Conservation (phyloP, 2,329 filamentous ascomycete genomes). For the Alternaria infectoria region DNA sequence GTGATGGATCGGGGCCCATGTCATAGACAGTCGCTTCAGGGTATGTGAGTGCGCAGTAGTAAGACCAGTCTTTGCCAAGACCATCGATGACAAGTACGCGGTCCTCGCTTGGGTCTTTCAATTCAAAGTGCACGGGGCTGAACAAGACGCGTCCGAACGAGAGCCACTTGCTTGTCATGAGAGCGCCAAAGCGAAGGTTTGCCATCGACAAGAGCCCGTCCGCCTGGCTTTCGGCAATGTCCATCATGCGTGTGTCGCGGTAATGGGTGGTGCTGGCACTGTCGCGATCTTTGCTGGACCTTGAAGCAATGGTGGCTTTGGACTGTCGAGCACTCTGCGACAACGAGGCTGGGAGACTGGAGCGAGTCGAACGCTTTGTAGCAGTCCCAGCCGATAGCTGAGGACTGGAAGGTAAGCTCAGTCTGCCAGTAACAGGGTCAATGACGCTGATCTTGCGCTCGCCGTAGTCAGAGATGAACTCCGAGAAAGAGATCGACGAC, state of each 20-base stretch:
- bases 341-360: slow-evolving; percentile 43
- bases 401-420: slow-evolving; percentile 44
- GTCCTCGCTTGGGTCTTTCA: slow-evolving; percentile 64
- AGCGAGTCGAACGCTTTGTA: slow-evolving; percentile 40
- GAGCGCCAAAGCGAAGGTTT: slow-evolving; percentile 77
- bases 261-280: slow-evolving; percentile 40
- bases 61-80: slow-evolving; percentile 89
- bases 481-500: slow-evolving; percentile 61
- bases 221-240: slow-evolving; percentile 47
- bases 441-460: slow-evolving; percentile 48
- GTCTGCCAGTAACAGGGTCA: slow-evolving; percentile 47
- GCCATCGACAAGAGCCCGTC: slow-evolving; percentile 62
- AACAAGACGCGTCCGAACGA: slow-evolving; percentile 85
- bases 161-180: slow-evolving; percentile 88
- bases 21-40: slow-evolving; percentile 78
- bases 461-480: slow-evolving; percentile 60
- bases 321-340: slow-evolving; percentile 40
- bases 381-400: slow-evolving; percentile 39
- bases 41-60: slow-evolving; percentile 82
- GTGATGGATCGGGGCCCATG: slow-evolving; percentile 53
- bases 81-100: slow-evolving; percentile 80
- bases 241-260: slow-evolving; percentile 66
- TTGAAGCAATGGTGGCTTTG: slow-evolving; percentile 37
- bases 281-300: slow-evolving; percentile 44
- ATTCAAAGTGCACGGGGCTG: slow-evolving; percentile 76